Conservation (phyloP, 768 basidiomycete genomes). For the Auriscalpium vulgare region DNA sequence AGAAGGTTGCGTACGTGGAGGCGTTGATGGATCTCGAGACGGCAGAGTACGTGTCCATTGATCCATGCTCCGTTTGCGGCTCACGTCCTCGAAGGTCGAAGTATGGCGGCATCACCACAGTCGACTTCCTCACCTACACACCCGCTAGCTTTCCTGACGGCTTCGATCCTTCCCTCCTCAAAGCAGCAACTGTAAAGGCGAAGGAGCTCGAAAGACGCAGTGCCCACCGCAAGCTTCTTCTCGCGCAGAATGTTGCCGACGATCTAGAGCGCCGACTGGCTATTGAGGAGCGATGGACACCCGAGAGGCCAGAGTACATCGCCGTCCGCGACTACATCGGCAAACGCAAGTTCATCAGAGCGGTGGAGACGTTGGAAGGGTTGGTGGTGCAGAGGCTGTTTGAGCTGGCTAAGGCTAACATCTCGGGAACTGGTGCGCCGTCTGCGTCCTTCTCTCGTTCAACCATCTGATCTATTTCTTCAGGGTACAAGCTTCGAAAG, state of each 20-base stretch:
- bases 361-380: not conserved
- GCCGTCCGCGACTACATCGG: not conserved
- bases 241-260: not conserved
- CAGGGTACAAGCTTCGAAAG: slow-evolving; percentile 1
- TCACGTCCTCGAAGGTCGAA: not conserved
- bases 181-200: not conserved
- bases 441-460: too few species aligned
- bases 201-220: not conserved
- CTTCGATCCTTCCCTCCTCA: not conserved
- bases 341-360: not conserved
- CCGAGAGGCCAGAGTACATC: not conserved
- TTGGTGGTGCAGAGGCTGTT: not conserved
- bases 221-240: not conserved
- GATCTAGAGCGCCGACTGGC: not conserved
- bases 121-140: not conserved
- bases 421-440: not conserved
- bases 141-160: not conserved
- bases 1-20: not conserved
- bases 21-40: not conserved
- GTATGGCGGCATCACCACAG: not conserved
- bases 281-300: not conserved
- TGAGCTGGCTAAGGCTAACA: not conserved
- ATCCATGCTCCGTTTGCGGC: too few species aligned
- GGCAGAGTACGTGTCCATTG: not conserved
- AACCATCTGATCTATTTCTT: not conserved